A percentile compares a stretch with the other conserved stretches of the same genome.
phyloP scores from a whole-genome alignment of 1,284 basidiomycete species.

The Moniliella sp. region DNA sequence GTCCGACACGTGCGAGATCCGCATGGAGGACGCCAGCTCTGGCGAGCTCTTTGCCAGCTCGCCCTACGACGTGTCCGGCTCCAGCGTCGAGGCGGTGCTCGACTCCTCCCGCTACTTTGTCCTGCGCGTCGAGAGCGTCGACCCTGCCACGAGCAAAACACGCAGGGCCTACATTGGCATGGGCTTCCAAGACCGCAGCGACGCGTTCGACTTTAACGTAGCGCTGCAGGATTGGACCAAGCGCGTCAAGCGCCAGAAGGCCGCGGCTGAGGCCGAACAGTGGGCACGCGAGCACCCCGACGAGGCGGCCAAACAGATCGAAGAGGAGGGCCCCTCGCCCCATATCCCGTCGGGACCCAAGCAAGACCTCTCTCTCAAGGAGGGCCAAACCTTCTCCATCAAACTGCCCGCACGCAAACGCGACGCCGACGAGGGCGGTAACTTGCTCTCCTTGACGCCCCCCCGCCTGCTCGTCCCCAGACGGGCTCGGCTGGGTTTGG shows the following conservation, averaged over 20 bases:
- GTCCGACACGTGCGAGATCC: slow-evolving; percentile 18
- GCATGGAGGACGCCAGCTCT: slow-evolving; percentile 15
- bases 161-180: slow-evolving; percentile 24
- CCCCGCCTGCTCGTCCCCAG: no score
- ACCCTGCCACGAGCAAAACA: slow-evolving; percentile 13
- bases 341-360: slow-evolving; percentile 45
- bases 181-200: slow-evolving; percentile 26
- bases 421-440: no score
- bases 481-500: no score
- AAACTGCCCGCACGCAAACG: slow-evolving; percentile 1
- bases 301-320: slow-evolving; percentile 13
- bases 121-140: slow-evolving; percentile 47
- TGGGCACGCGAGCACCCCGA: slow-evolving; percentile 3
- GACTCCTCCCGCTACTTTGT: slow-evolving; percentile 93
- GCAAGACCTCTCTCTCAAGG: slow-evolving; percentile 83
- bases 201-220: slow-evolving; percentile 30
- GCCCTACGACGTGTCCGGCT: slow-evolving; percentile 56
- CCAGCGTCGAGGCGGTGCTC: slow-evolving; percentile 75
- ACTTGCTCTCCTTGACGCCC: no score
- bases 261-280: slow-evolving; percentile 5
- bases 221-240: slow-evolving; percentile 87
- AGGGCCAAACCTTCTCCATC: slow-evolving; percentile 62
- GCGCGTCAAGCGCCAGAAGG: slow-evolving; percentile 36
- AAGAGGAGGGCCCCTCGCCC: slow-evolving; percentile 15
- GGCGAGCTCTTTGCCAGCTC: slow-evolving; percentile 65